Evolutionary conservation across 2,329 filamentous ascomycete species (phyloP), one percentile per base, ranked within the genome.

Genomic region (Exophiala sp.): DNA sequence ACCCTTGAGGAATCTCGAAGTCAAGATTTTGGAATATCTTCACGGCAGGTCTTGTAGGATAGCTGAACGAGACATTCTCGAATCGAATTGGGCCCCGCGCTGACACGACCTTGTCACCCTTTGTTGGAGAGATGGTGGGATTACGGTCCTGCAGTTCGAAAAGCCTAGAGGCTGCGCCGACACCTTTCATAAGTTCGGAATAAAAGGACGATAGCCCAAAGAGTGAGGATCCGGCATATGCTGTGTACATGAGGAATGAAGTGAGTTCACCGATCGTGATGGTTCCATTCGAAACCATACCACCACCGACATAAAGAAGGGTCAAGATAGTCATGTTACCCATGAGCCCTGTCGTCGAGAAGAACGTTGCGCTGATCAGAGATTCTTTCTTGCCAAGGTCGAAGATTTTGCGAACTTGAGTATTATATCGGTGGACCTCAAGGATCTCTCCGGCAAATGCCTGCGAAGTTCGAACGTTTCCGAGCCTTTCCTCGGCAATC

Each of bases 201-300:
- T 96, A 98, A 71, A 98, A 98, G 49, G 87, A 88, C 2, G 89
- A 95, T 1, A 98, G 75, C 2, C 93, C 93, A 60, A 97, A 95
- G 57, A 98, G 79, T 68, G 88, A 95, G 42, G 87, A 93, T 14
- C 82, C 82, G 46, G 82, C 82, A 60, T 84, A 97, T 2, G 88
- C 91, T 2, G 90, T 95, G 68, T 97, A 98, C 91, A 98, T 97
- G 72, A 98, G 79, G 70, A 98, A 98, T 0, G 89, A 95, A 1
- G 93, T 94, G 37, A 98, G 72, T 58, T 98, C 91, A 60, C 93
- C 93, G 41, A 97, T 83, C 6, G 81, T 88, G 73, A 98, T 93
- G 35, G 83, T 76, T 1, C 93, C 93, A 9, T 80, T 81, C 60
- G 89, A 84, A 24, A 98, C 93, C 71, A 96, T 88, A 53, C 85